Conservation (phyloP, 2,329 filamentous ascomycete genomes). For the Penicillium sp. region DNA sequence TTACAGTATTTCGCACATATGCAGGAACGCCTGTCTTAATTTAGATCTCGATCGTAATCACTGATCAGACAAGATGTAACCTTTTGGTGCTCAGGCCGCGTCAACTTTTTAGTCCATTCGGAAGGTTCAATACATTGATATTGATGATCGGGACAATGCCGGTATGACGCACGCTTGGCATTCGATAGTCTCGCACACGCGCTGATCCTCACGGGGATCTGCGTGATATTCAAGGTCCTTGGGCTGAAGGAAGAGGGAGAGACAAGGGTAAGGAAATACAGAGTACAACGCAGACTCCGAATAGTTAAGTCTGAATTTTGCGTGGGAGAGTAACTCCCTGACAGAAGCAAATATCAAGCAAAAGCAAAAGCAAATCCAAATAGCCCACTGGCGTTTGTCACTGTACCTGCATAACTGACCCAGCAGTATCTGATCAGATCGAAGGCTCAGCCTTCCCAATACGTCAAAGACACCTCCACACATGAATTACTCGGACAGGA, state of each 20-base stretch:
- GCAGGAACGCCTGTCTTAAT: background rate
- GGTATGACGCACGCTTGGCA: background rate
- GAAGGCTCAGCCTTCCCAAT: background rate
- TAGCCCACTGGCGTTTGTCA: no score
- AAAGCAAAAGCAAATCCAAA: no score
- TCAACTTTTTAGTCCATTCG: no score
- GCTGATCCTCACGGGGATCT: background rate
- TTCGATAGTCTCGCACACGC: background rate
- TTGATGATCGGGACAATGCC: background rate
- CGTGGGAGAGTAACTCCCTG: no score
- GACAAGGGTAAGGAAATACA: no score
- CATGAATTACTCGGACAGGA: background rate
- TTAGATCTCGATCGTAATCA: no score
- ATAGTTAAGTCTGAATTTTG: background rate
- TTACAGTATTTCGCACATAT: background rate
- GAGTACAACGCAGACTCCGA: no score
- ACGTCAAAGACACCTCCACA: background rate
- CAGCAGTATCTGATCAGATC: constrained; percentile 1
- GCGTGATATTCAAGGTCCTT: no score
- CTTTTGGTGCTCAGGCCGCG: background rate
- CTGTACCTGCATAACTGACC: background rate
- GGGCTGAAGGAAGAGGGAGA: no score
- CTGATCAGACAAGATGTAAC: background rate
- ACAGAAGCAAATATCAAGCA: no score
- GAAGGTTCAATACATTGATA: background rate